phyloP scores from a whole-genome alignment of 768 basidiomycete genomes.

The Boletus rufocinnamomeus region DNA sequence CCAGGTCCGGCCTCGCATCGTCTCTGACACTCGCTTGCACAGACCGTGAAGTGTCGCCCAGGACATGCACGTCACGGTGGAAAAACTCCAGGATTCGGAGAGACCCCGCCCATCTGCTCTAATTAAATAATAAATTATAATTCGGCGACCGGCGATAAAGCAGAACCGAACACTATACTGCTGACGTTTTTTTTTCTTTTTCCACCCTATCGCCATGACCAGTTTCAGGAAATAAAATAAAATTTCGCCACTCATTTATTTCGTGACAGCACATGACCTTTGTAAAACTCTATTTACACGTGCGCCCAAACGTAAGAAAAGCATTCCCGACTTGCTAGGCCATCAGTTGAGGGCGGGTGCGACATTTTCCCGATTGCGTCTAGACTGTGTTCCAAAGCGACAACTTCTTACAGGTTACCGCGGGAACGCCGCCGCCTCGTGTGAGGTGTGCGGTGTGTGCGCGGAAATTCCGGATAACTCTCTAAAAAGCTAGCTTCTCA shows the following conservation, averaged over 20 bases:
- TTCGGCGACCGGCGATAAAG: constrained; percentile 7
- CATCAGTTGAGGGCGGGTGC: constrained; percentile 2
- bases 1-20: background rate
- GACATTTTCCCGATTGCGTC: constrained; percentile 6
- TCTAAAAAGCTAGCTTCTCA: constrained; percentile 13
- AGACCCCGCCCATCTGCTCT: background rate
- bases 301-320: background rate
- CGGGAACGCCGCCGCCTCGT: constrained; percentile 14
- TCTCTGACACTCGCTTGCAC: background rate
- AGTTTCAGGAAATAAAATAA: constrained; percentile 9
- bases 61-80: background rate
- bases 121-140: no score
- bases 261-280: background rate
- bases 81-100: background rate
- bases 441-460: background rate
- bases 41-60: background rate
- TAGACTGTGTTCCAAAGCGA: background rate
- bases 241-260: background rate
- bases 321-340: constrained; percentile 2
- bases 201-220: constrained; percentile 15
- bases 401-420: background rate
- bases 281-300: constrained; percentile 10
- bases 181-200: background rate
- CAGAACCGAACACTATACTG: background rate
- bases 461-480: constrained; percentile 6